phyloP scores from a whole-genome alignment of 352 stramenopile species.

The Pythium volutum region DNA sequence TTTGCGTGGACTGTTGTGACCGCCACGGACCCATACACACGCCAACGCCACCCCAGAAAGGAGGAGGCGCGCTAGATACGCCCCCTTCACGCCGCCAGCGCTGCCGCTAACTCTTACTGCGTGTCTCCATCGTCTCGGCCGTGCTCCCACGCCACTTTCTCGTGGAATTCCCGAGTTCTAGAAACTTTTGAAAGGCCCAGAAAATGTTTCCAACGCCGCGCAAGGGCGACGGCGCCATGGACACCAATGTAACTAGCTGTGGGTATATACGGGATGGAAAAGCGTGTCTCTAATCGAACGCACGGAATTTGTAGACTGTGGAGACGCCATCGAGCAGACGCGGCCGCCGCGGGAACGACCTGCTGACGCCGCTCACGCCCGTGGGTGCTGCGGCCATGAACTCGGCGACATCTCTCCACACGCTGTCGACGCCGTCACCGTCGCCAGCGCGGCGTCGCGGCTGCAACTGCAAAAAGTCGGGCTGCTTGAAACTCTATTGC shows the following conservation, averaged over 20 bases:
- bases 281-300: background rate
- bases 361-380: constrained; percentile 7
- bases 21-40: background rate
- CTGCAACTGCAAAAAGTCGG: constrained; percentile 97
- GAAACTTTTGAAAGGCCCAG: background rate
- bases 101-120: background rate
- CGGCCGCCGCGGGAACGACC: constrained; percentile 3
- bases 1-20: background rate
- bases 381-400: background rate
- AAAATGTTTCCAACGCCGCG: constrained; percentile 13
- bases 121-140: background rate
- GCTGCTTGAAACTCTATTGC: constrained; percentile 94
- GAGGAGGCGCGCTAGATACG: background rate
- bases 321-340: constrained; percentile 14
- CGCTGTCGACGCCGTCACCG: constrained; percentile 7
- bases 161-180: constrained; percentile 10
- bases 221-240: constrained; percentile 5
- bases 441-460: constrained; percentile 36
- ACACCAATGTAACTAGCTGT: background rate
- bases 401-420: background rate
- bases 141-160: background rate
- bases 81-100: background rate
- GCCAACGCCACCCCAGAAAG: background rate
- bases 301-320: background rate
- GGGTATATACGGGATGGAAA: background rate